Evolutionary conservation across 176 grass and related monocot species (phyloP), one percentile per base, ranked within the genome.

Genomic region (Cocos nucifera): DNA sequence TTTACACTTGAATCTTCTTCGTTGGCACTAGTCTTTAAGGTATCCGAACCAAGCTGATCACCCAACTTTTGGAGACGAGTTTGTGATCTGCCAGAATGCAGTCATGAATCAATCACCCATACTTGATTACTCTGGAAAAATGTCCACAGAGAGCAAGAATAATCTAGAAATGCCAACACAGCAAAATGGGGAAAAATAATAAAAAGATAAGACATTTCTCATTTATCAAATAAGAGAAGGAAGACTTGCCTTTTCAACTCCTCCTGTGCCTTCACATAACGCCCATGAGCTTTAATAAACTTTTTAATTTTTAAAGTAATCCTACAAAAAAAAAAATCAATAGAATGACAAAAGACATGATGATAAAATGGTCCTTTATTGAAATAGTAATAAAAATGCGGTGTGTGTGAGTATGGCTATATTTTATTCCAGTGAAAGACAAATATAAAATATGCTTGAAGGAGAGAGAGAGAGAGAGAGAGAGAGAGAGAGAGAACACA

Each of bases 281-380:
- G 78, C 21, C 62, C 72, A 68, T 94, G 81, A 79, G 84, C 84
- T 88, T 80, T 88, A 69, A 82, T 53, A 23, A 94, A 77, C 63
- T 88, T 94, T 69, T 74, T 88, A 49, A 80, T 66, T 81, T 88
- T 94, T 69, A 78, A 88, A 65, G 73, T 53, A 71, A 88, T 85
- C 81, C 89, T 94, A 70, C 30, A 84, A 15, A 3, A 1, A 55
- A 62, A 78, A 22, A 55, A 58, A 27, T 5, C 9, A 44, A 44
- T 44, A 44, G 9, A 73, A 18, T 4, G 15, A 16, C 50, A 22
- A 54, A 14, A 15, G 12, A 20, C 60, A 19, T 4, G 20, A 22
- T 53, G 14, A 17, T 21, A 17, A 25, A 28, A 22, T 58, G 0
- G 19, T 44, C 16, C 18, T 1, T 60, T 14, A 51, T 62, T 17